These are phyloP conservation scores for Sporothrix schenckii DNA, from an alignment of 2,329 filamentous ascomycete species.

Conservation along the genomic window DNA sequence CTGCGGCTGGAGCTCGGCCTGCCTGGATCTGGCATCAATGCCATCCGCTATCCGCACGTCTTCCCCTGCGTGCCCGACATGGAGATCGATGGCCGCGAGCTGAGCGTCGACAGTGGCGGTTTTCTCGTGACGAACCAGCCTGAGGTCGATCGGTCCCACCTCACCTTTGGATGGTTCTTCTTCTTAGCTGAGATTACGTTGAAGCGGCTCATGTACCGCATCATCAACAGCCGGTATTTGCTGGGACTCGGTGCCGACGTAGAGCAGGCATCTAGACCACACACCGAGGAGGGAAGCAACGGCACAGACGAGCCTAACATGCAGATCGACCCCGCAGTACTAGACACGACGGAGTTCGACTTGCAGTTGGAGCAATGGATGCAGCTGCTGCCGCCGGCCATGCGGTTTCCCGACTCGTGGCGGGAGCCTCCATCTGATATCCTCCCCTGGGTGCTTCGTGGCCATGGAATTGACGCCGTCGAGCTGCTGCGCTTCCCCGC, in stretches of 20 bases:
- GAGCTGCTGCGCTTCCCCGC: conserved; percentile 29
- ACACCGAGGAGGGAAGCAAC: neutral
- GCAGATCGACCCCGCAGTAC: neutral
- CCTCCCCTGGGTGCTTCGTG: conserved; percentile 29
- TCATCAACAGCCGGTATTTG: conserved; percentile 28
- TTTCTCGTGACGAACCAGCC: conserved; percentile 18
- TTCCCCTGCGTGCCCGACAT: conserved; percentile 30
- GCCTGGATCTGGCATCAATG: conserved; percentile 30
- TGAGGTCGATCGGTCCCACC: conserved; percentile 20
- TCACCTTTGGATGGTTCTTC: conserved; percentile 31
- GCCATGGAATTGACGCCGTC: conserved; percentile 28
- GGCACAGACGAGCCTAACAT: neutral
- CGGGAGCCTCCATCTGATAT: conserved; percentile 23
- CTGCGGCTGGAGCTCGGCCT: conserved; percentile 30
- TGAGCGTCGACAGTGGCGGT: neutral
- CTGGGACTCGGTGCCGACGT: conserved; percentile 20
- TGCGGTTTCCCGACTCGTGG: conserved; percentile 25
- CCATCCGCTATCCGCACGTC: conserved; percentile 30
- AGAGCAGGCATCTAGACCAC: neutral
- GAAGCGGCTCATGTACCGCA: conserved; percentile 30
- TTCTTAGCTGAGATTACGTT: conserved; percentile 31
- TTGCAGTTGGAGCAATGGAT: conserved; percentile 28
- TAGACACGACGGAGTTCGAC: conserved; percentile 26
- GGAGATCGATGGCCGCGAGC: neutral
- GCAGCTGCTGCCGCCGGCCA: conserved; percentile 27